phyloP scores from a whole-genome alignment of 345 rosid genomes.

The Citrus mangshanensis region DNA sequence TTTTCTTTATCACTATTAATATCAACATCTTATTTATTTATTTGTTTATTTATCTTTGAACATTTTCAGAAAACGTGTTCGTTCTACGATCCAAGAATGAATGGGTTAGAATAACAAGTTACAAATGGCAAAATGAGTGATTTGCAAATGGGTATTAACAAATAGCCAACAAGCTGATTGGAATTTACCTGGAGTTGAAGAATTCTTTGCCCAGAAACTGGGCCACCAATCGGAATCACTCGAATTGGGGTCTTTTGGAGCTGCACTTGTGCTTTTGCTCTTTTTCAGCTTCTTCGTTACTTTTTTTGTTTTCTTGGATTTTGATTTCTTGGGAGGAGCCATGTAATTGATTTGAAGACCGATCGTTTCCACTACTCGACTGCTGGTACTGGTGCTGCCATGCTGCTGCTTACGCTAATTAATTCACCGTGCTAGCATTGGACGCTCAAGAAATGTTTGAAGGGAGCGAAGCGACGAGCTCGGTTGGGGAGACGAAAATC shows the following conservation, averaged over 20 bases:
- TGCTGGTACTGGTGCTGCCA: too few species aligned
- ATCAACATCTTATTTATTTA: too few species aligned
- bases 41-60: neutral
- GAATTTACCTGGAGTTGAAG: constrained; percentile 54
- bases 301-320: constrained; percentile 48
- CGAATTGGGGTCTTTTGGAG: constrained; percentile 65
- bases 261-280: constrained; percentile 30
- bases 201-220: constrained; percentile 71
- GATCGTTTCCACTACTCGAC: neutral
- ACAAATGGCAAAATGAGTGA: neutral
- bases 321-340: constrained; percentile 60
- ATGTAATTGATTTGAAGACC: constrained; percentile 5
- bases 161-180: neutral
- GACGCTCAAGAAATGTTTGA: too few species aligned
- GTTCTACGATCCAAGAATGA: neutral
- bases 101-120: neutral
- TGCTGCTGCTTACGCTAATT: too few species aligned
- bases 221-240: constrained; percentile 94
- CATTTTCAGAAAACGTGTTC: neutral
- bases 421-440: too few species aligned
- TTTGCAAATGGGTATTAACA: neutral
- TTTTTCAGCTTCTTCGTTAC: constrained; percentile 62
- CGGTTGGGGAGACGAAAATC: neutral
- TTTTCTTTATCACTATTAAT: neutral
- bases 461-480: too few species aligned